Evolutionary conservation across 305 asterid species (phyloP).

Genomic region (Solanum chacoense): DNA sequence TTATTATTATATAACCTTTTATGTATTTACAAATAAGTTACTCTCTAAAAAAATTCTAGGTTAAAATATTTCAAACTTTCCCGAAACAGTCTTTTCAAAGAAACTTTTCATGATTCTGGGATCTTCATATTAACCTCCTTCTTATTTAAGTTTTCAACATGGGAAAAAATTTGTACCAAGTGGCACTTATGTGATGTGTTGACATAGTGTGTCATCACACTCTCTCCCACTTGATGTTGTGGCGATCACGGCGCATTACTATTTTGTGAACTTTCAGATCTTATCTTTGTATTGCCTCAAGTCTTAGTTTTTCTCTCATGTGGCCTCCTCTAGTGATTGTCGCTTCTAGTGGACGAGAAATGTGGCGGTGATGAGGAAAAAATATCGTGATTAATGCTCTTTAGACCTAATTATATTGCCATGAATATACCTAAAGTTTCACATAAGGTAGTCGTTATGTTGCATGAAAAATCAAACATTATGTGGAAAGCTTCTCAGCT

Average conservation of each 20-base stretch:
- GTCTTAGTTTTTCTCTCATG: background rate
- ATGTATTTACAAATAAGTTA: background rate
- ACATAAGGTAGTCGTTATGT: background rate
- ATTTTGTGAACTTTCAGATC: background rate
- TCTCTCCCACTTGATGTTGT: background rate
- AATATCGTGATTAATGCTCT: background rate
- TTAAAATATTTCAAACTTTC: no score
- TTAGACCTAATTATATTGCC: background rate
- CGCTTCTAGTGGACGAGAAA: background rate
- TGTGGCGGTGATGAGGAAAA: background rate
- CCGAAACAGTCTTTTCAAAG: background rate
- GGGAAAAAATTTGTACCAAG: background rate
- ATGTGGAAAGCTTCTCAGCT: background rate
- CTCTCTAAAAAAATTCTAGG: background rate
- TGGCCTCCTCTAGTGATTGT: background rate
- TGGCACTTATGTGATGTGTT: background rate
- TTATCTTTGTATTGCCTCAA: background rate
- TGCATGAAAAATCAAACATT: background rate
- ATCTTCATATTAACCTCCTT: background rate
- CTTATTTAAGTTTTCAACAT: background rate
- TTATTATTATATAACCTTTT: no score
- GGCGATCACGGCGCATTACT: background rate
- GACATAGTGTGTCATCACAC: background rate
- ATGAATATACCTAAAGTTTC: background rate
- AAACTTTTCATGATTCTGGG: background rate